These are phyloP conservation scores for Candolleomyces eurysporus DNA, from an alignment of 768 basidiomycete species.

Conservation along the genomic window DNA sequence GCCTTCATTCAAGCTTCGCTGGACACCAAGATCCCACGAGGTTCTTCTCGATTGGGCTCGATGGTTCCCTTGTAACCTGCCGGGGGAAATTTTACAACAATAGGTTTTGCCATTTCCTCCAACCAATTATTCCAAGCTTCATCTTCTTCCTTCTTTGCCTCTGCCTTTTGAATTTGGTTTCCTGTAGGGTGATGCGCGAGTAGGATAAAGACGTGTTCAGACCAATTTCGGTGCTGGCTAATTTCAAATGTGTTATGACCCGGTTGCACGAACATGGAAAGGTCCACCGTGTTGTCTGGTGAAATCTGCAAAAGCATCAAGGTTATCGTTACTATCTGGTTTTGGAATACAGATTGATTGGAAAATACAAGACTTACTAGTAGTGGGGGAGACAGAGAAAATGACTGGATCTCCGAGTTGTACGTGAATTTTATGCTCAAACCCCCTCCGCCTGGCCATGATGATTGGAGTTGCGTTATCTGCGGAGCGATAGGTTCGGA, in stretches of 20 bases:
- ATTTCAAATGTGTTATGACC: conserved; percentile 47
- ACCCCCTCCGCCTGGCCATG: conserved; percentile 42
- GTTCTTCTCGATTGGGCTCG: too few relatives aligned
- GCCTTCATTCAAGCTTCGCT: background rate
- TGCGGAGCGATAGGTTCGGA: conserved; percentile 11
- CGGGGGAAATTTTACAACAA: conserved; percentile 19
- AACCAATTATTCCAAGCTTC: conserved; percentile 43
- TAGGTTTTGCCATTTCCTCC: conserved; percentile 28
- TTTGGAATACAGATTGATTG: background rate
- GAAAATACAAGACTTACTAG: conserved; percentile 22
- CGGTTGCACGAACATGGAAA: conserved; percentile 40
- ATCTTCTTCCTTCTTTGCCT: conserved; percentile 28
- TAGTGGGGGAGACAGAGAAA: conserved; percentile 44
- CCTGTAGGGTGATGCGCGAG: conserved; percentile 49
- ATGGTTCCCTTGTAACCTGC: too few relatives aligned
- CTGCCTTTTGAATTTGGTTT: conserved; percentile 38
- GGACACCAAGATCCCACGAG: background rate
- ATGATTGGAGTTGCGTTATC: conserved; percentile 25
- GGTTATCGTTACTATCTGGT: too few relatives aligned
- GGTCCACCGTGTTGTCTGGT: conserved; percentile 48
- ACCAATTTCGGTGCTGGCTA: conserved; percentile 40
- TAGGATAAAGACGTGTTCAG: conserved; percentile 44
- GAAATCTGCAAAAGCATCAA: conserved; percentile 32
- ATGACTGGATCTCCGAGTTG: conserved; percentile 14
- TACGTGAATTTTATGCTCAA: conserved; percentile 33